A percentile compares a stretch with the other conserved stretches of the same genome.
phyloP scores from a whole-genome alignment of 345 rosid species.

The Eutrema heterophyllum region DNA sequence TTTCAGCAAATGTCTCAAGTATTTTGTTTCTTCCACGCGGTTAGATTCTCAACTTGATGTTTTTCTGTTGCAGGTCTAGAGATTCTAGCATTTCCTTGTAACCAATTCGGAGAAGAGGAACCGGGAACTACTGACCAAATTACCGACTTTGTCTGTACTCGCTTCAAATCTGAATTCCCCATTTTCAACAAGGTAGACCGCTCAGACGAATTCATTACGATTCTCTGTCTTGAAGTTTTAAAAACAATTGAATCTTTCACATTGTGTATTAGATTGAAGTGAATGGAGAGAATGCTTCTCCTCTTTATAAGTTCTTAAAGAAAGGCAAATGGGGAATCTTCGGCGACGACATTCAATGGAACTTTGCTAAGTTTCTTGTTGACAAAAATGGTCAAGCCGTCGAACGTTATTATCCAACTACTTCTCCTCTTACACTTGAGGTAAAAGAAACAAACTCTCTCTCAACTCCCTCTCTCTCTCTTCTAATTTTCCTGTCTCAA shows the following conservation, averaged over 20 bases:
- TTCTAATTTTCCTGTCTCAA: not conserved
- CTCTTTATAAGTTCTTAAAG: slow-evolving; percentile 74
- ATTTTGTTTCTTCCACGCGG: not conserved
- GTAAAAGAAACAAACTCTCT: slow-evolving; percentile 28
- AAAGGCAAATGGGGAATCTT: slow-evolving; percentile 83
- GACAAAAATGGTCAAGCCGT: slow-evolving; percentile 65
- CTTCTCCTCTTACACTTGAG: slow-evolving; percentile 78
- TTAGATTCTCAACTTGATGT: not conserved
- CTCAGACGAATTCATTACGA: not conserved
- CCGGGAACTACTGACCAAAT: slow-evolving; percentile 72
- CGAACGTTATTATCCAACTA: slow-evolving; percentile 81
- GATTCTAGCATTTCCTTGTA: slow-evolving; percentile 88
- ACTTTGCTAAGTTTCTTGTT: slow-evolving; percentile 91
- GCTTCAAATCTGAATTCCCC: slow-evolving; percentile 80
- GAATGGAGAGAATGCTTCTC: slow-evolving; percentile 66
- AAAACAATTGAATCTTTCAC: not conserved
- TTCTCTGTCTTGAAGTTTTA: not conserved
- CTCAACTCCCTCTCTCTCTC: not conserved
- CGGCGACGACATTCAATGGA: slow-evolving; percentile 85
- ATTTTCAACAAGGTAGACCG: slow-evolving; percentile 64
- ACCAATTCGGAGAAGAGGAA: slow-evolving; percentile 87
- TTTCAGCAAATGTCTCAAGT: not conserved
- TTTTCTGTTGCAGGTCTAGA: slow-evolving; percentile 52
- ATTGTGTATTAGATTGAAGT: slow-evolving; percentile 59
- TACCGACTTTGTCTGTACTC: slow-evolving; percentile 60